Evolutionary conservation across 2,329 filamentous ascomycete genomes (phyloP), one percentile per base, ranked within the genome.

Genomic region (Aureobasidium sp.): DNA sequence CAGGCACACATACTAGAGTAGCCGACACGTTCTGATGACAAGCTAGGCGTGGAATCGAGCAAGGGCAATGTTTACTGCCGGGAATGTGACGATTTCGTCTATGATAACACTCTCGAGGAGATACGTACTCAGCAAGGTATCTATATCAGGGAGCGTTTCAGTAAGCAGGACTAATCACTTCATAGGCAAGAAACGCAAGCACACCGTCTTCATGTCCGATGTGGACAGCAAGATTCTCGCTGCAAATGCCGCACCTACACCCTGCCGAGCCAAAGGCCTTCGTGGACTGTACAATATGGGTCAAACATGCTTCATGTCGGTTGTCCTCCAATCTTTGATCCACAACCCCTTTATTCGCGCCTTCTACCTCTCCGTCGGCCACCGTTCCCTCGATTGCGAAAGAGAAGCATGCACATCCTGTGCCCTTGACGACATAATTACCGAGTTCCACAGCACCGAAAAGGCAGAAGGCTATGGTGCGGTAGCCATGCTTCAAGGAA

Each of bases 231-330:
- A 90, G 63, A 92, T 90, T 69, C 87, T 96, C 66, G 83, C 86
- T 44, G 81, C 81, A 64, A 95, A 97, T 71, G 92, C 92, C 13
- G 87, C 84, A 32, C 84, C 86, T 63, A 87, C 90, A 7, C 89
- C 91, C 13, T 97, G 93, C 72, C 86, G 90, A 62, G 92, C 91
- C 20, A 92, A 88, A 67, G 93, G 94, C 10, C 84, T 97, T 43
- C 86, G 94, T 39, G 93, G 93, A 36, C 88, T 99, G 64, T 97
- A 96, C 76, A 99, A 97, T 71, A 93, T 96, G 73, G 94, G 93
- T n/a, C 92, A 95, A 63, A 97, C 94, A 12, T 99, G 93, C 78
- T 99, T 97, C 76, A 93, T 97, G 82, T 96, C 94, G 69, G 93
- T 97, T 34, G 92, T 97, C 52, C 81, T 99, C 17, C 94, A 97